A percentile compares a stretch with the other conserved stretches of the same genome.
Conservation (phyloP, 2,329 filamentous ascomycete species). For the Aspergillus felis region DNA sequence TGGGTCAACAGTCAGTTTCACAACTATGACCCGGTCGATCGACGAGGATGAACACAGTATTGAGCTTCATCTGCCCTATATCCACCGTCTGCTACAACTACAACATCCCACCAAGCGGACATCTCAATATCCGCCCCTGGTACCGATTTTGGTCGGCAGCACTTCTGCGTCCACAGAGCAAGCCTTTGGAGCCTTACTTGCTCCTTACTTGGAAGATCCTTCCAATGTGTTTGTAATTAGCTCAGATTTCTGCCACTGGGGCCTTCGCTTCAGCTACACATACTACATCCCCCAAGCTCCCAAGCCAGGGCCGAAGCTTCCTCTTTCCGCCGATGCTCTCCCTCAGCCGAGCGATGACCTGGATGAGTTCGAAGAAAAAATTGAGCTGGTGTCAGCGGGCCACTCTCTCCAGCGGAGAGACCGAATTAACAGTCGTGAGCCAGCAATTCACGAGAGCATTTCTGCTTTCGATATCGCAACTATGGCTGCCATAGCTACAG, state of each 20-base stretch:
- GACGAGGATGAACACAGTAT: constrained; percentile 88
- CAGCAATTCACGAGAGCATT: constrained; percentile 79
- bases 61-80: constrained; percentile 94
- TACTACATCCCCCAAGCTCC: constrained; percentile 62
- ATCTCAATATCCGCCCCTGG: constrained; percentile 64
- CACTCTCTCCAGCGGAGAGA: constrained; percentile 27
- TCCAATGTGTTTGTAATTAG: constrained; percentile 78
- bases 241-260: constrained; percentile 98
- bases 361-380: constrained; percentile 23
- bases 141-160: constrained; percentile 82
- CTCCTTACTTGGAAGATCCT: constrained; percentile 72
- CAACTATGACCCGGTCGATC: constrained; percentile 57
- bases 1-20: constrained; percentile 35
- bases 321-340: constrained; percentile 40
- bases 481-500: constrained; percentile 79
- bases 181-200: constrained; percentile 64
- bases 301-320: constrained; percentile 31
- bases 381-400: constrained; percentile 27
- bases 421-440: constrained; percentile 32
- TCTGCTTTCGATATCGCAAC: constrained; percentile 72
- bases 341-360: constrained; percentile 33
- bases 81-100: constrained; percentile 70
- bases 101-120: constrained; percentile 47
- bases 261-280: constrained; percentile 74
- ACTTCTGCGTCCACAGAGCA: constrained; percentile 65